These are phyloP conservation scores for Cladosporium sp. DNA, from an alignment of 2,329 filamentous ascomycete genomes.

Conservation along the genomic window DNA sequence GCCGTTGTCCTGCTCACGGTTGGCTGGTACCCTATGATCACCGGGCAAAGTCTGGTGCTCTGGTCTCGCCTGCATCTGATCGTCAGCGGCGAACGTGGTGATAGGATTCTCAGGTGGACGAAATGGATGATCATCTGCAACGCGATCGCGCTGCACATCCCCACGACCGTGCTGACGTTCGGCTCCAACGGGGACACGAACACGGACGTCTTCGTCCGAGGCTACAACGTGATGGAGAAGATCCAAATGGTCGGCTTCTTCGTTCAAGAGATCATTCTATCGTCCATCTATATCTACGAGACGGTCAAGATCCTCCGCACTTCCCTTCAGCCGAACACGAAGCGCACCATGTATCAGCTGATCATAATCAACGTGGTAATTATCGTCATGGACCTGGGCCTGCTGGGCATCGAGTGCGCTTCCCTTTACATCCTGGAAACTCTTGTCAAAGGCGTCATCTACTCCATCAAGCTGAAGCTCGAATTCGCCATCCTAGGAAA, in stretches of 20 bases:
- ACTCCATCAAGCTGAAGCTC: conserved; percentile 39
- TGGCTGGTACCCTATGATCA: conserved; percentile 62
- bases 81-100: conserved; percentile 45
- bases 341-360: conserved; percentile 38
- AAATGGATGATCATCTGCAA: conserved; percentile 60
- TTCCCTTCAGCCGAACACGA: conserved; percentile 25
- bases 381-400: conserved; percentile 39
- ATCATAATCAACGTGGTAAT: conserved; percentile 41
- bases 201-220: conserved; percentile 35
- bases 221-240: conserved; percentile 47
- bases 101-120: conserved; percentile 50
- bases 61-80: conserved; percentile 65
- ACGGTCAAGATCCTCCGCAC: conserved; percentile 29
- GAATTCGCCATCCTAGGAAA: conserved; percentile 36
- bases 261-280: conserved; percentile 41
- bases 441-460: conserved; percentile 40
- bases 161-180: conserved; percentile 57
- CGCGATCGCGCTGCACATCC: conserved; percentile 54
- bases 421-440: conserved; percentile 37
- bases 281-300: conserved; percentile 34
- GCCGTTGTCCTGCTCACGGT: conserved; percentile 39
- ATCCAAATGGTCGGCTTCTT: conserved; percentile 48
- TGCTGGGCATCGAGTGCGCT: conserved; percentile 38
- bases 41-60: conserved; percentile 61
- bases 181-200: conserved; percentile 46